These are phyloP conservation scores for Quercus lobata DNA, from an alignment of 331 rosid genomes.

Conservation along the genomic window DNA sequence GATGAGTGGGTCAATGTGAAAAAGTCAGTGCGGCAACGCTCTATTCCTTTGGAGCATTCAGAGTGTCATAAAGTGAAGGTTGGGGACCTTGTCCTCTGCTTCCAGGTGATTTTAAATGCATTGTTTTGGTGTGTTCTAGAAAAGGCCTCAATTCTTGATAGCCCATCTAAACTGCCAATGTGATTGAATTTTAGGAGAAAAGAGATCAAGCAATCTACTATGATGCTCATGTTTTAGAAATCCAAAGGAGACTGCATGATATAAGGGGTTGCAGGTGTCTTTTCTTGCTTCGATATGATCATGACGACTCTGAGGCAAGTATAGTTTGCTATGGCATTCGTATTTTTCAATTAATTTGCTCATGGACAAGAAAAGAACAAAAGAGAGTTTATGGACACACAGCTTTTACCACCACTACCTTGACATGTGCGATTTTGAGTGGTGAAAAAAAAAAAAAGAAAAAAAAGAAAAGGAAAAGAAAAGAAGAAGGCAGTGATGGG, in stretches of 20 bases:
- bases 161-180: constrained; percentile 8
- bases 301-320: constrained; percentile 71
- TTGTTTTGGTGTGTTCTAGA: not conserved
- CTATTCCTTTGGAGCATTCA: constrained; percentile 65
- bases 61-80: constrained; percentile 68
- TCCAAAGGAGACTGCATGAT: constrained; percentile 87
- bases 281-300: constrained; percentile 71
- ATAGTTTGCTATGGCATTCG: constrained; percentile 3
- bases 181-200: constrained; percentile 53
- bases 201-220: constrained; percentile 80
- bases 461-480: no score
- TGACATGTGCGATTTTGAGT: no score
- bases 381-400: no score
- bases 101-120: constrained; percentile 55
- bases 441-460: no score
- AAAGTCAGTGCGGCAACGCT: constrained; percentile 72
- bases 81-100: constrained; percentile 81
- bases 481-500: no score
- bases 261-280: constrained; percentile 93
- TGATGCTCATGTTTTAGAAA: constrained; percentile 73
- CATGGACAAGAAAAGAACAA: no score
- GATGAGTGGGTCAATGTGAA: constrained; percentile 87
- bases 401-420: no score
- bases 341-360: not conserved
- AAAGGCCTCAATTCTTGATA: not conserved